A percentile compares a stretch with the other conserved stretches of the same genome.
Evolutionary conservation across 345 rosid species (phyloP).

Genomic region (Brassica carinata): DNA sequence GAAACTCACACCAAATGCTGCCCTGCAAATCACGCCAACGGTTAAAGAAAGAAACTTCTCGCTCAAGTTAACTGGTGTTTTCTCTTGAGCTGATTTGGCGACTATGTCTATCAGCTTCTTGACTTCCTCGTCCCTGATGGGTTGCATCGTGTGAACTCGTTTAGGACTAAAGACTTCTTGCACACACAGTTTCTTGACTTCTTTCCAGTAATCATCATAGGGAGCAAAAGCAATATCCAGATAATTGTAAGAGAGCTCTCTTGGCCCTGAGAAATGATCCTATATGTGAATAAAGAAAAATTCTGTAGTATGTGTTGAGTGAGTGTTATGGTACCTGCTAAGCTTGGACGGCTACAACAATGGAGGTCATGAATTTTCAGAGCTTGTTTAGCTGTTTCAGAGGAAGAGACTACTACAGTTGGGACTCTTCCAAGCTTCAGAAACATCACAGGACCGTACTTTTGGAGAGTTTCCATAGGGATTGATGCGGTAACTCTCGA

Average conservation of each 20-base stretch:
- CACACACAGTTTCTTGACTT: slow-evolving; percentile 43
- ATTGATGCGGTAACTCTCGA: slow-evolving; percentile 38
- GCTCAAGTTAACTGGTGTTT: slow-evolving; percentile 35
- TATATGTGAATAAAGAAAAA: not conserved
- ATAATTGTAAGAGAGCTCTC: slow-evolving; percentile 49
- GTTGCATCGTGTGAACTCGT: slow-evolving; percentile 41
- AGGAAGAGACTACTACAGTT: slow-evolving; percentile 29
- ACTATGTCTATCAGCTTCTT: slow-evolving; percentile 40
- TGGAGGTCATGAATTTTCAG: slow-evolving; percentile 21
- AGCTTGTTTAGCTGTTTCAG: slow-evolving; percentile 34
- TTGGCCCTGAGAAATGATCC: slow-evolving; percentile 22
- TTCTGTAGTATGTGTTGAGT: not conserved
- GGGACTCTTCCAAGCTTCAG: slow-evolving; percentile 39
- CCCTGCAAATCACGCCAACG: slow-evolving; percentile 38
- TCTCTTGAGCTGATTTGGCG: slow-evolving; percentile 13
- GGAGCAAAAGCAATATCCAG: slow-evolving; percentile 53
- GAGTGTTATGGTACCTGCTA: slow-evolving; percentile 14
- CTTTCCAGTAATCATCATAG: slow-evolving; percentile 48
- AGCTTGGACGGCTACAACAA: slow-evolving; percentile 35
- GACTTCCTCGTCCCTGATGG: slow-evolving; percentile 50
- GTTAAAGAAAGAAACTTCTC: slow-evolving; percentile 35
- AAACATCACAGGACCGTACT: slow-evolving; percentile 42
- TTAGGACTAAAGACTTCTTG: slow-evolving; percentile 45
- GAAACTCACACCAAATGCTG: slow-evolving; percentile 53
- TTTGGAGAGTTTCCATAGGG: slow-evolving; percentile 40